Base-by-base conservation (phyloP, 768 basidiomycete genomes). In the Cyclocybe aegerita region DNA sequence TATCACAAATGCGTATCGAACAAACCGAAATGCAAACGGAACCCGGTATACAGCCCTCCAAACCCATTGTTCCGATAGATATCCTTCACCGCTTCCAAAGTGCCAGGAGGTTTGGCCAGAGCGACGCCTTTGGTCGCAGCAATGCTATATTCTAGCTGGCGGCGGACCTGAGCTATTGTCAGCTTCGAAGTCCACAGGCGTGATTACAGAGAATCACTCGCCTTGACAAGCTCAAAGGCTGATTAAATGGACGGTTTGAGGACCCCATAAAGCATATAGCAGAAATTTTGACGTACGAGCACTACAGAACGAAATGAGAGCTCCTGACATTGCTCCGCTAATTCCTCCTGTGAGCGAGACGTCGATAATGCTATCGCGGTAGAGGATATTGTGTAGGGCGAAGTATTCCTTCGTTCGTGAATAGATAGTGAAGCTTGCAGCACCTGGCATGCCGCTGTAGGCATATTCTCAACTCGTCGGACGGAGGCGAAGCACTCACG, bases 191-290 rank as follows among this genome's bases (percentile, higher is more conserved):
- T 29, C 35, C 30, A 33, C 46, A 52, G 41, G 56, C 34, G 30
- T 36, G 32, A 15, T 34, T 10, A 14, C 34, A 39, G 16, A 32
- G 16, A 14, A 45, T 46, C 15, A 47, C 69, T 52, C 52, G 93
- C 93, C 79, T 98, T 98, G 64, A 98, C 92, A 35, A 98, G 86
- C 68, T 98, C 94, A 62, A 98, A 98, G 41, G 94, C 90, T 78
- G 52, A 31, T 43, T 39, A 17, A 15, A 23, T 31, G 14, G n/a
- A 54, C 35, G 44, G 50, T 40, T 39, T 38, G 39, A 49, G 45
- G 31, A 29, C 12, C 23, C 41, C 42, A 43, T 37, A 36, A 8
- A 14, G 43, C 36, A 48, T 10, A 23, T 9, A 42, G 36, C 14
- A 36, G 45, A 40, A 48, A 47, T 34, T 3, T 23, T 23, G 23